Evolutionary conservation across 2,329 filamentous ascomycete genomes (phyloP).

Genomic region (Trichoderma citrinoviride): DNA sequence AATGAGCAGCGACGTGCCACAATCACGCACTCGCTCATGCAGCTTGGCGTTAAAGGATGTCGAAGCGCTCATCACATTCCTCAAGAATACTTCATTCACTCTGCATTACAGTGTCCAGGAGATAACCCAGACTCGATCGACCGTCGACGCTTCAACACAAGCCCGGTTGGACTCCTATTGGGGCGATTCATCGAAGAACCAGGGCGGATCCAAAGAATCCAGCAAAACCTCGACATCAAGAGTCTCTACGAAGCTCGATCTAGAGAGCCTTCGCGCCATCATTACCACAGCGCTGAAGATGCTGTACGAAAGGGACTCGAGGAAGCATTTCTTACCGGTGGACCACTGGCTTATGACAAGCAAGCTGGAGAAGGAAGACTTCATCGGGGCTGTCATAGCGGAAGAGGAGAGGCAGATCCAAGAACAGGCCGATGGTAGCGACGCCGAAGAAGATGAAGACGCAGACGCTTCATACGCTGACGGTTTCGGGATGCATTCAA

Average conservation of each 20-base stretch:
- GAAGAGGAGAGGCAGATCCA: slow-evolving; percentile 81
- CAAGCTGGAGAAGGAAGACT: slow-evolving; percentile 83
- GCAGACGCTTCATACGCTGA: slow-evolving; percentile 35
- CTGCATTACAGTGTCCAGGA: slow-evolving; percentile 81
- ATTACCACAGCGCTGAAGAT: slow-evolving; percentile 79
- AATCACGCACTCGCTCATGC: slow-evolving; percentile 56
- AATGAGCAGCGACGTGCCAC: slow-evolving; percentile 40
- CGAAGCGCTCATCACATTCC: slow-evolving; percentile 70
- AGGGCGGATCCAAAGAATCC: neutral
- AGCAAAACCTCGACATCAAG: neutral
- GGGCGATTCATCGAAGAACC: neutral
- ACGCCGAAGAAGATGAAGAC: slow-evolving; percentile 32
- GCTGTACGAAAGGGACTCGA: slow-evolving; percentile 89
- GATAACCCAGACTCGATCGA: slow-evolving; percentile 37
- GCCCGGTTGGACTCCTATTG: slow-evolving; percentile 34
- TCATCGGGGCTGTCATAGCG: slow-evolving; percentile 79
- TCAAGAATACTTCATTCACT: slow-evolving; percentile 88
- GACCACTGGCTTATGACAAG: slow-evolving; percentile 92
- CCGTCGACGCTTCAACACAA: slow-evolving; percentile 26
- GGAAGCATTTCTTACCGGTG: slow-evolving; percentile 76
- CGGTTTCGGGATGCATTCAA: slow-evolving; percentile 31
- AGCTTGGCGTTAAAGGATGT: slow-evolving; percentile 71
- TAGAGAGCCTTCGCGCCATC: slow-evolving; percentile 75
- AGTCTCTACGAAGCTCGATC: slow-evolving; percentile 51
- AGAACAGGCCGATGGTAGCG: slow-evolving; percentile 32